Conservation (phyloP, 108 stramenopile species). For the Cyclotella cryptica region DNA sequence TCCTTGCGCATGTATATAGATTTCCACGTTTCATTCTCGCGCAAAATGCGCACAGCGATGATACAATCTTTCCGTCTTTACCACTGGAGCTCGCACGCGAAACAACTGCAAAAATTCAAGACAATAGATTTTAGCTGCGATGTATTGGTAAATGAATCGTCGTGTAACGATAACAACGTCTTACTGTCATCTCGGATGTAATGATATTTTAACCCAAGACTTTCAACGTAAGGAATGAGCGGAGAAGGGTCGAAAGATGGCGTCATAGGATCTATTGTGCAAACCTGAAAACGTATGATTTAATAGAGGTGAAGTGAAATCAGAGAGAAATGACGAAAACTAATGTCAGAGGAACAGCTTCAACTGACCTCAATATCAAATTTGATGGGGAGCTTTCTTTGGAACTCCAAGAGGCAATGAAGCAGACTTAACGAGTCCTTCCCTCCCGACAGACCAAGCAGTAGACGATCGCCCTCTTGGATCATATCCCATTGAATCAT, state of each 20-base stretch:
- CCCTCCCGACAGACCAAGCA: conserved; percentile 96
- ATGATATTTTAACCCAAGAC: conserved; percentile 96
- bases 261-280: conserved; percentile 98
- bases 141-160: neutral
- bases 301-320: conserved; percentile 1
- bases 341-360: neutral
- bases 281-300: conserved; percentile 39
- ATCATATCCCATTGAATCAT: conserved; percentile 93
- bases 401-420: conserved; percentile 92
- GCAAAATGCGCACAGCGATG: conserved; percentile 95
- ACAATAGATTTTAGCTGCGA: neutral
- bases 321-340: neutral
- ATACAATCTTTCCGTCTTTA: conserved; percentile 87
- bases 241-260: conserved; percentile 97
- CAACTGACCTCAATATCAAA: conserved; percentile 89
- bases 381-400: conserved; percentile 85
- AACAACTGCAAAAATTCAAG: conserved; percentile 63
- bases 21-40: conserved; percentile 98
- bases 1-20: conserved; percentile 91
- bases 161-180: conserved; percentile 2
- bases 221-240: conserved; percentile 95
- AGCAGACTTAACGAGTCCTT: conserved; percentile 97
- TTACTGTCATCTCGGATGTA: conserved; percentile 89
- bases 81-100: conserved; percentile 83
- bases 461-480: conserved; percentile 92